Evolutionary conservation across 148 eudicot genomes (phyloP).

Genomic region (Chenopodium berlandieri): DNA sequence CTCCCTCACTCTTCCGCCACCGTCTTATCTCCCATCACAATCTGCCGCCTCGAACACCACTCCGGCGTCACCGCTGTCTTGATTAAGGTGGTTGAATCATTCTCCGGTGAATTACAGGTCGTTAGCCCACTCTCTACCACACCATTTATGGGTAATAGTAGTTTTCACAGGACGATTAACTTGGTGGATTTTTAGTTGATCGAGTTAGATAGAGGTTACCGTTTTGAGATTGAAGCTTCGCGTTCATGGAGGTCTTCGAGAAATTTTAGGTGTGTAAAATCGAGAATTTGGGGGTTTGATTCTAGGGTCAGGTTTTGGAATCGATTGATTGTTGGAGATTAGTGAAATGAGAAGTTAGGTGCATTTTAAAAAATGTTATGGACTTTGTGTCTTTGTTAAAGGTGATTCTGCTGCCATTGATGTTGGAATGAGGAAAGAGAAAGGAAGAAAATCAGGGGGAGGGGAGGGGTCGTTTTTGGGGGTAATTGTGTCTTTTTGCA

Average conservation of each 20-base stretch:
- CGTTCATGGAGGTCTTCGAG: conserved; percentile 35
- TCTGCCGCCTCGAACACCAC: neutral
- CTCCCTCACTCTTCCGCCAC: neutral
- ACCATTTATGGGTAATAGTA: too few relatives aligned
- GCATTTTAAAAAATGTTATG: too few relatives aligned
- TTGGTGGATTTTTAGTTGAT: conserved; percentile 9
- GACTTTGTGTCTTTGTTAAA: too few relatives aligned
- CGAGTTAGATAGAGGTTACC: neutral
- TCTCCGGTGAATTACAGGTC: neutral
- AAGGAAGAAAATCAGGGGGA: too few relatives aligned
- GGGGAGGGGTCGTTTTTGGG: too few relatives aligned
- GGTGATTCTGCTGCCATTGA: too few relatives aligned
- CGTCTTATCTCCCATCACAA: neutral
- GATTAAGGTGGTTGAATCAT: neutral
- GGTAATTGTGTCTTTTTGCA: too few relatives aligned
- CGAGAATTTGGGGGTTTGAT: conserved; percentile 35
- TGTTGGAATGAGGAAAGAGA: too few relatives aligned
- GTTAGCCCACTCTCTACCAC: neutral
- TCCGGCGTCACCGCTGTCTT: neutral
- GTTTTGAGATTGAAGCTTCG: conserved; percentile 35
- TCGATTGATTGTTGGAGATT: conserved; percentile 32
- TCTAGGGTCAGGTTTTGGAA: conserved; percentile 41
- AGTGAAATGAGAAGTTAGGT: conserved; percentile 38
- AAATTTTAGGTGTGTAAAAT: conserved; percentile 22
- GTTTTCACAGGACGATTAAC: neutral